Evolutionary conservation across 1,284 basidiomycete genomes (phyloP).

Genomic region (Heterobasidion occidentale): DNA sequence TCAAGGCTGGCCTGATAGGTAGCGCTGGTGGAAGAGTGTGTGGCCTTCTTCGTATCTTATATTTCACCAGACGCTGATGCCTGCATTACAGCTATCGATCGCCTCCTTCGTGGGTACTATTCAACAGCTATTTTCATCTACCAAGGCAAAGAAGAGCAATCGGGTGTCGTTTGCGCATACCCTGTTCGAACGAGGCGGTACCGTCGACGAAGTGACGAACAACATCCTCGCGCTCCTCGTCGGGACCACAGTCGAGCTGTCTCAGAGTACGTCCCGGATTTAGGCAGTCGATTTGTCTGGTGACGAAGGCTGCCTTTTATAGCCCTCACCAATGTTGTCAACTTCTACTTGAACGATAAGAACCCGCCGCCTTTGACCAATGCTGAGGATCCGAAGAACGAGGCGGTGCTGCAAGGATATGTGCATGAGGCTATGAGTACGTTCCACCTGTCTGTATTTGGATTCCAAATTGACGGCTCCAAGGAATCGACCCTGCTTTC

Average conservation of each 20-base stretch:
- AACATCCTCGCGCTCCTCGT: conserved; percentile 66
- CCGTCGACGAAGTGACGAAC: conserved; percentile 55
- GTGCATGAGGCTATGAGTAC: conserved; percentile 62
- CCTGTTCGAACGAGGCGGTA: conserved; percentile 45
- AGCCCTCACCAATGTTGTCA: conserved; percentile 44
- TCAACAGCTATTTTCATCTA: conserved; percentile 29
- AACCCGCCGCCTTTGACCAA: conserved; percentile 25
- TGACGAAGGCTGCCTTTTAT: conserved; percentile 8
- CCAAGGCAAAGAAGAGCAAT: conserved; percentile 35
- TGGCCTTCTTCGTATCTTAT: conserved; percentile 6
- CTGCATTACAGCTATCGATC: conserved; percentile 36
- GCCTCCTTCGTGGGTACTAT: conserved; percentile 35
- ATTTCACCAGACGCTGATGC: too few species aligned
- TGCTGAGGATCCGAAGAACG: conserved; percentile 27
- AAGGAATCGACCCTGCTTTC: conserved; percentile 45
- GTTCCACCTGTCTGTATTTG: conserved; percentile 20
- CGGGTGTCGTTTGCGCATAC: conserved; percentile 47
- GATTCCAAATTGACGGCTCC: neutral
- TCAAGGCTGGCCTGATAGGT: conserved; percentile 30
- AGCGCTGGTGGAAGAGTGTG: conserved; percentile 8
- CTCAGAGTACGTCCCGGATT: conserved; percentile 40
- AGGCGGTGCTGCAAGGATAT: conserved; percentile 35
- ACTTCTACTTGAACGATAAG: conserved; percentile 49
- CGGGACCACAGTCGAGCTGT: conserved; percentile 57
- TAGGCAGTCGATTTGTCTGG: neutral